phyloP scores from a whole-genome alignment of 139 green algal species.

The Gonium pectorale region DNA sequence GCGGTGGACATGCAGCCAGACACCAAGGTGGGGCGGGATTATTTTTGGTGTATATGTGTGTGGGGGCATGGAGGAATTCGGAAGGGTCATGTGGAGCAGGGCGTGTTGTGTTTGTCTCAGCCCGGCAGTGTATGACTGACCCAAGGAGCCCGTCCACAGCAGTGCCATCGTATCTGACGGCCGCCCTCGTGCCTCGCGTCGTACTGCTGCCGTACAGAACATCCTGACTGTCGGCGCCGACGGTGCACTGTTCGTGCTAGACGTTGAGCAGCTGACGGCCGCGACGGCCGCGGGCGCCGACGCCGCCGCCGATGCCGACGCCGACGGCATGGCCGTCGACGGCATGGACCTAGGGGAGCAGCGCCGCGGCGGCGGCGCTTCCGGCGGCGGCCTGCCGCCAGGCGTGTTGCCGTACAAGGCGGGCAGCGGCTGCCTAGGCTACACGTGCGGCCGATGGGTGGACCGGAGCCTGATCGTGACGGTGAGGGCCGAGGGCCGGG shows the following conservation, averaged over 20 bases:
- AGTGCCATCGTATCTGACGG: too few species aligned
- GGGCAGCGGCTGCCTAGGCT: conserved; percentile 39
- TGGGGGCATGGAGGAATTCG: too few species aligned
- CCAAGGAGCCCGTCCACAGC: too few species aligned
- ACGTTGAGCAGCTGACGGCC: conserved; percentile 32
- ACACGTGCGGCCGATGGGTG: conserved; percentile 58
- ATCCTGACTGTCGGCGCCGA: conserved; percentile 48
- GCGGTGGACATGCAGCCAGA: conserved; percentile 43
- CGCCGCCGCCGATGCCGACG: background rate
- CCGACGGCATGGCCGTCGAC: background rate
- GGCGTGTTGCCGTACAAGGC: conserved; percentile 31
- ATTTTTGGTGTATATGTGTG: too few species aligned
- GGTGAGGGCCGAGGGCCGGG: too few species aligned
- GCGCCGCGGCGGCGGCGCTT: background rate
- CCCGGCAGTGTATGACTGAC: too few species aligned
- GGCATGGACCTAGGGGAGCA: conserved; percentile 3
- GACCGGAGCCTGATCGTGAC: conserved; percentile 62
- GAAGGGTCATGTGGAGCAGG: too few species aligned
- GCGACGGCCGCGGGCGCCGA: background rate
- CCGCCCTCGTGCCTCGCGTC: too few species aligned
- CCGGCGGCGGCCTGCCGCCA: background rate
- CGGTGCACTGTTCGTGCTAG: conserved; percentile 39
- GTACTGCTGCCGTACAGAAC: too few species aligned
- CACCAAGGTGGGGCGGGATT: conserved; percentile 35
- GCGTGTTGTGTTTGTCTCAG: too few species aligned